Evolutionary conservation across 371 early-diverging fungal genomes (phyloP).

Genomic region (Caulochytrium protostelioides): DNA sequence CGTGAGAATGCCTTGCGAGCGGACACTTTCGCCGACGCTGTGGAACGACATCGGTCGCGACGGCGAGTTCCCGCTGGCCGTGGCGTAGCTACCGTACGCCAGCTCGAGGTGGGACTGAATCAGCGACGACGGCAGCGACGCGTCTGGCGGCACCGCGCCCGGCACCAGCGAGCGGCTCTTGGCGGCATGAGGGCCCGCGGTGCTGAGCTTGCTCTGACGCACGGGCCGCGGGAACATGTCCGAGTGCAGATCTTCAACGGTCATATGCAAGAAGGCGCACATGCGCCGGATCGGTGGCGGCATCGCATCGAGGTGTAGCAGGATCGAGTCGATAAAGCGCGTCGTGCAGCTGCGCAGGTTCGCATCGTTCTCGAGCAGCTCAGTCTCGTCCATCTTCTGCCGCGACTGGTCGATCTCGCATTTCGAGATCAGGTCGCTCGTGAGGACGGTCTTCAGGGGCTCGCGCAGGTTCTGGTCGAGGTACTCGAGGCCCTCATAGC

Average conservation of each 20-base stretch:
- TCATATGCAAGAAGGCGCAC: not conserved
- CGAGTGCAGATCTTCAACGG: conserved; percentile 2
- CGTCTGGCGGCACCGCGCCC: no score
- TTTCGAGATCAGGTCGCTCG: conserved; percentile 5
- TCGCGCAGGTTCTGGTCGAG: conserved; percentile 8
- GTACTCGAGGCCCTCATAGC: conserved; percentile 13
- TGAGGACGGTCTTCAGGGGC: conserved; percentile 8
- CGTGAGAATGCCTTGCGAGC: conserved; percentile 9
- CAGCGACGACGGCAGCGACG: no score
- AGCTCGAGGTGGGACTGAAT: no score
- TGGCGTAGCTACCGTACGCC: no score
- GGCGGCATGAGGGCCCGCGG: no score
- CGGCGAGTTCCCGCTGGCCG: no score
- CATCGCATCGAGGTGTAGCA: not conserved
- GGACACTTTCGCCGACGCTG: no score
- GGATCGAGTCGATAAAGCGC: no score
- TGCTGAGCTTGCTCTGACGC: no score
- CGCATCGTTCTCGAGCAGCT: not conserved
- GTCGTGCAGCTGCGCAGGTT: not conserved
- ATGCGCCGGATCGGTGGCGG: not conserved
- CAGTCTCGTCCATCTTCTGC: conserved; percentile 2
- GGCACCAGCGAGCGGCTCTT: no score
- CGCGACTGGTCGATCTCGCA: conserved; percentile 18
- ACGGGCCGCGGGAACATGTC: no score
- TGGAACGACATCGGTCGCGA: no score